Conservation (phyloP, 225 moss, liverwort and hornwort genomes). For the Pleurozium schreberi region DNA sequence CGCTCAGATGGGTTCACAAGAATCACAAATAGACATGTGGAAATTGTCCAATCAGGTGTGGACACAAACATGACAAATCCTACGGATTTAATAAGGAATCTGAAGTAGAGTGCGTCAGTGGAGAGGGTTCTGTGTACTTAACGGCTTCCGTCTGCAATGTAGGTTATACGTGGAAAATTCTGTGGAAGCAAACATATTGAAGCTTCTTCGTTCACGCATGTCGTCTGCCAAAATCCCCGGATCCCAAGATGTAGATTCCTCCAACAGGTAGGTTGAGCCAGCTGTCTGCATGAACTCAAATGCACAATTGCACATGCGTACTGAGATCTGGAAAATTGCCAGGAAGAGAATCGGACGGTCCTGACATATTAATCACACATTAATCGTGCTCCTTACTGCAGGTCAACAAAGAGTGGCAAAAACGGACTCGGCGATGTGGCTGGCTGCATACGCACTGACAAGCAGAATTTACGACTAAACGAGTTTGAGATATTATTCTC, state of each 20-base stretch:
- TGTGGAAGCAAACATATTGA: conserved; percentile 94
- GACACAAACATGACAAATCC: neutral
- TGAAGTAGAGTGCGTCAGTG: neutral
- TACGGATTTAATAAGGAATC: neutral
- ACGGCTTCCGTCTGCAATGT: neutral
- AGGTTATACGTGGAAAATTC: conserved; percentile 94
- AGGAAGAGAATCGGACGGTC: neutral
- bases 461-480: conserved; percentile 84
- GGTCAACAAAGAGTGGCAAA: conserved; percentile 61
- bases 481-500: conserved; percentile 98
- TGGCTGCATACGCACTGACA: conserved; percentile 97
- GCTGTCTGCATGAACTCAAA: neutral
- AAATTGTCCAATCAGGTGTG: neutral
- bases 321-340: neutral
- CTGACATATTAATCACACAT: neutral
- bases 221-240: conserved; percentile 38
- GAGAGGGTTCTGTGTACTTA: neutral
- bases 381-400: conserved; percentile 9
- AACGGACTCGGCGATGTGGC: conserved; percentile 81
- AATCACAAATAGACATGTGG: neutral
- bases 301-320: neutral
- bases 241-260: conserved; percentile 61
- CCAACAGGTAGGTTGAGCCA: conserved; percentile 39
- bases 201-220: conserved; percentile 77
- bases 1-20: neutral